Evolutionary conservation across 768 basidiomycete genomes (phyloP), one percentile per base, ranked within the genome.

Genomic region (Pleurotus cornucopiae): DNA sequence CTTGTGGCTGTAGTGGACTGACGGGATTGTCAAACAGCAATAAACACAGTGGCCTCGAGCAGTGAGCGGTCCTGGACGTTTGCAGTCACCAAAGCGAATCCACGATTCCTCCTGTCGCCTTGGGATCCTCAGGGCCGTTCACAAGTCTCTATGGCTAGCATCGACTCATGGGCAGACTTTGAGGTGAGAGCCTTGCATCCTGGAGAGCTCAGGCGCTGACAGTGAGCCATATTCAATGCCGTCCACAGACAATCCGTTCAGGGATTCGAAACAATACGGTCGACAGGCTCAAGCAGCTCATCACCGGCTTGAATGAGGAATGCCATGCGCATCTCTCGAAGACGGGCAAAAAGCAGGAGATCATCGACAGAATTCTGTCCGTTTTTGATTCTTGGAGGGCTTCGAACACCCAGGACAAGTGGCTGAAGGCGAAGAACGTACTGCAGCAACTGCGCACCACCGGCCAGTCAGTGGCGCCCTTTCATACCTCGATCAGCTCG

Each of bases 341-440:
- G 69, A 78, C 88, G 9, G 91, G 91, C 23, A 92, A 89, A 74
- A 94, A 94, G 66, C 88, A 91, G 63, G 92, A 93, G 34, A 80
- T 93, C 46, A 91, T 92, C 66, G 88, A 91, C 67, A 80, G 89
- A 59, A 86, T 94, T 58, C 70, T 81, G 45, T 61, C 63, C 6
- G 73, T 78, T 59, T 70, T 93, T 62, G 84, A 88, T 58, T 57
- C 63, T 51, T 91, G 88, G 86, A 80, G 80, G 65, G 67, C 68
- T 51, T 67, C 70, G 1, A 82, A 80, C 64, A 73, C 77, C 56
- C 71, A 79, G 48, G 88, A 87, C 61, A 83, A 79, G 66, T 92
- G 87, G 84, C 68, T 73, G 57, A 88, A 80, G 62, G 89, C 85
- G 20, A 86, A 85, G 66, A 73, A 75, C 37, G 80, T 92, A 56